Evolutionary conservation across 306 rosid genomes (phyloP), one percentile per base, ranked within the genome.

Genomic region (Prunus padus): DNA sequence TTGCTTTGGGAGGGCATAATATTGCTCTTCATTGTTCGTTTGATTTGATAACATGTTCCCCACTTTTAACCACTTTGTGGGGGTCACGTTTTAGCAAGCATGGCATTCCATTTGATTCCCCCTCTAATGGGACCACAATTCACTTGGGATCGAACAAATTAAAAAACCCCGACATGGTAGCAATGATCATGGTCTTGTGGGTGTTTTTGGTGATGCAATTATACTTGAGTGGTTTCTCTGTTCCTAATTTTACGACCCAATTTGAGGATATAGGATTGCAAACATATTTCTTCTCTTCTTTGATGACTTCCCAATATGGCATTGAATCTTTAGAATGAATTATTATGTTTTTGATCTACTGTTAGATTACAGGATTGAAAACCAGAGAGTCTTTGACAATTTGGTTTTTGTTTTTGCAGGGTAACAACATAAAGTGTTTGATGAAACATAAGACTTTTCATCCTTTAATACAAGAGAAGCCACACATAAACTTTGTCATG

Each of bases 1-100:
- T 6, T 37, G 42, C 42, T 7, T 37, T 55, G 71, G 75, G 90
- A 87, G 87, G 89, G 66, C 80, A 88, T 87, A 78, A 67, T 65
- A 67, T 18, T 8, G 22, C 80, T 62, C 84, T 74, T 89, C 54
- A 81, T 85, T 86, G 88, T 86, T 91, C 80, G 42, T 37, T 37
- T 37, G 42, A 37, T 87, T 73, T 67, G 83, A 63, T 80, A 71
- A 81, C 91, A 81, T 90, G 90, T 80, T 61, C 79, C 86, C 89
- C 96, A 85, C 93, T 62, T 87, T 75, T 80, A 77, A 56, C 67
- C 60, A 71, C 86, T 82, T 75, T 79, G 86, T 80, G 87, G 81
- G 79, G 68, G 85, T 88, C 82, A 79, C 76, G 82, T 80, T 72
- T 68, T 76, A 47, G 61, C 62, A 71, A 71, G 83, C 83, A 49